Evolutionary conservation across 1,139 yeast species (phyloP), one percentile per base, ranked within the genome.

Genomic region (Sugiyamaella novakii): DNA sequence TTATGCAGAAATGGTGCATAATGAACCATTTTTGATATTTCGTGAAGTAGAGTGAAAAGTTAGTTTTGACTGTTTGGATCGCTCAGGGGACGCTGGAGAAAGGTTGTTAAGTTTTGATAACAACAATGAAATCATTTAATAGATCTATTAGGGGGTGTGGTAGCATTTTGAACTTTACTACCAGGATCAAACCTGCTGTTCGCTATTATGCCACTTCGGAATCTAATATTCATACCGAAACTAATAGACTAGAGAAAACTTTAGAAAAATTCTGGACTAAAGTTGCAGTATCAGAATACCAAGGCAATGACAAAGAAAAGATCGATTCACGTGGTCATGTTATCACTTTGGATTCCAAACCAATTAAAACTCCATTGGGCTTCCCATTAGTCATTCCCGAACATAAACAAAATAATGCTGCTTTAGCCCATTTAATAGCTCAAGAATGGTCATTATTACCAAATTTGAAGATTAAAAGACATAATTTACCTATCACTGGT

Each of bases 371-470:
- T 0, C 96, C 98, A 0, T 69, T 83, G 46, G 97, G 98, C 1
- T 76, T 81, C 63, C 77, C 80, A 11, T 67, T 92, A 51, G 70
- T 79, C 1, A 69, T 94, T 14, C 95, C 96, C 1, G 63, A 67
- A 28, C 56, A 70, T 14, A 84, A 86, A 63, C 48, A 48, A 14
- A 52, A 55, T 4, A 71, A 40, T 14, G 42, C 54, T 3, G 40
- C 76, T 39, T 72, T 92, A 56, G 96, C 97, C 0, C 75, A 82
- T 58, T 69, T 91, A 62, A 73, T 94, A 35, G 82, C 82, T 37
- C 89, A 88, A 62, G 99, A 92, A 70, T 94, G 98, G 98, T 76
- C 81, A 47, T 78, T 79, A 45, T 71, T 92, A 52, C 81, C 95
- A 1, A 77, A 78, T 50, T 74, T 84, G 55, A 80, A 84, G 55